Evolutionary conservation across 768 basidiomycete genomes (phyloP).

Genomic region (Lentinus tigrinus): DNA sequence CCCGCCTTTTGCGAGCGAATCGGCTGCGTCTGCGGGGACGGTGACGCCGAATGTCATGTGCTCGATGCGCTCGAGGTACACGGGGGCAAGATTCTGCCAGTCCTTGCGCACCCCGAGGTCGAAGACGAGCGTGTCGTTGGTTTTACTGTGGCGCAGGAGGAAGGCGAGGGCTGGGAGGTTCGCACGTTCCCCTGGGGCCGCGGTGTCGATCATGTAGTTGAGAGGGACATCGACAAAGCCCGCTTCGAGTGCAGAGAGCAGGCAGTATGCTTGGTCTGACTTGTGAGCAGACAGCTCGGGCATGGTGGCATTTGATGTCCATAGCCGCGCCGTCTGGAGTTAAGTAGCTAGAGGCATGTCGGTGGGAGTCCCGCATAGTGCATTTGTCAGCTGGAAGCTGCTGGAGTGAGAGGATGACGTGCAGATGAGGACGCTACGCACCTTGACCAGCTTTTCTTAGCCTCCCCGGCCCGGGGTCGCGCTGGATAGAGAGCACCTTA

Average conservation of each 20-base stretch:
- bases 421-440: too few species aligned
- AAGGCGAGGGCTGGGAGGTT: constrained; percentile 48
- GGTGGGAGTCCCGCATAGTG: too few species aligned
- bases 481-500: too few species aligned
- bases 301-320: background rate
- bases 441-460: too few species aligned
- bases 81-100: constrained; percentile 9
- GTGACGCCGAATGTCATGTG: constrained; percentile 3
- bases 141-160: constrained; percentile 45
- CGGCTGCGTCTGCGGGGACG: constrained; percentile 33
- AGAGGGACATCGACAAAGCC: constrained; percentile 7
- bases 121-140: constrained; percentile 38
- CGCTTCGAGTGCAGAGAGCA: constrained; percentile 13
- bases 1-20: constrained; percentile 53
- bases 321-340: too few species aligned
- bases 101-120: constrained; percentile 57
- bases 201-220: constrained; percentile 10
- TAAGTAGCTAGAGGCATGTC: too few species aligned
- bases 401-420: background rate
- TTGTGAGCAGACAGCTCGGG: constrained; percentile 1
- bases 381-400: too few species aligned
- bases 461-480: too few species aligned
- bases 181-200: constrained; percentile 2
- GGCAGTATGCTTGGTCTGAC: constrained; percentile 8
- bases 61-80: background rate